Evolutionary conservation across 2,329 filamentous ascomycete genomes (phyloP).

Genomic region (Mariannaea elegans): DNA sequence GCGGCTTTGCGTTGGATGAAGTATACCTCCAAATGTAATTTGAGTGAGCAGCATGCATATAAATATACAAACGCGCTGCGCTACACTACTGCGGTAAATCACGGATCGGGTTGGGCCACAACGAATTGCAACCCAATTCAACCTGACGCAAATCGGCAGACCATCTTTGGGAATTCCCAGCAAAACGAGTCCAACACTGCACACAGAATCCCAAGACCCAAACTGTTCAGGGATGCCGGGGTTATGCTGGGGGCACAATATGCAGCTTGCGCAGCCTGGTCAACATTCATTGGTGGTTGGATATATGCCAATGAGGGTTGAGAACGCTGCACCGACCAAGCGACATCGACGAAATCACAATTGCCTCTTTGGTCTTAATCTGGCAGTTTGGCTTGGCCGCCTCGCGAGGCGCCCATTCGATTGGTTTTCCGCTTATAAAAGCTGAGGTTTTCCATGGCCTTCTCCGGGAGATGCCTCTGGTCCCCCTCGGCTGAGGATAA

Average conservation of each 20-base stretch:
- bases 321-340: not conserved
- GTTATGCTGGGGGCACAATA: not conserved
- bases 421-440: not conserved
- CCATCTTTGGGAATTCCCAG: slow-evolving; percentile 10
- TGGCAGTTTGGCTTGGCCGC: slow-evolving; percentile 3
- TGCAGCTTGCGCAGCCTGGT: slow-evolving; percentile 2
- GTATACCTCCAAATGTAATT: slow-evolving; percentile 1
- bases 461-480: not conserved
- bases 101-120: not conserved
- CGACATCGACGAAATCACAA: slow-evolving; percentile 17
- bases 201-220: slow-evolving; percentile 14
- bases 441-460: not conserved
- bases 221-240: not conserved
- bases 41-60: not conserved
- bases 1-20: not conserved
- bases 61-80: not conserved
- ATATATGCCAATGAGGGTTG: slow-evolving; percentile 11
- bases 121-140: not conserved
- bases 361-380: slow-evolving; percentile 4
- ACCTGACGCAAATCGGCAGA: not conserved
- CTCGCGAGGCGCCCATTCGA: slow-evolving; percentile 8
- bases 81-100: not conserved
- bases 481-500: not conserved
- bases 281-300: not conserved
- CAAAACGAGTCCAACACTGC: not conserved